A percentile compares a stretch with the other conserved stretches of the same genome.
Conservation (phyloP, 148 eudicot genomes). For the Hydrangea macrophylla region DNA sequence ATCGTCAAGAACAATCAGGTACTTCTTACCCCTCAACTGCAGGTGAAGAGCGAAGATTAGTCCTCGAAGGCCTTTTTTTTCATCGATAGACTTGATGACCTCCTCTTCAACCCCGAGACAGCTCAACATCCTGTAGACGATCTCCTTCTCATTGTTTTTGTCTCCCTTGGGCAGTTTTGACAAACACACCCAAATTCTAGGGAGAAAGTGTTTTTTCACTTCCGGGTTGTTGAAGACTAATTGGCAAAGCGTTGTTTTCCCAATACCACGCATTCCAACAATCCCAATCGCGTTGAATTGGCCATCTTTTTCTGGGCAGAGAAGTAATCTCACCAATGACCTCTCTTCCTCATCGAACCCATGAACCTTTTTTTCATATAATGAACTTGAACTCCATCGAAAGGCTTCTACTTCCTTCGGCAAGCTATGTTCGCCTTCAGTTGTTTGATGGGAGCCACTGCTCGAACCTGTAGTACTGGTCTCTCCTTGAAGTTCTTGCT, state of each 20-base stretch:
- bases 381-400: slow-evolving; percentile 21
- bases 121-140: slow-evolving; percentile 25
- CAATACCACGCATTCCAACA: slow-evolving; percentile 30
- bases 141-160: slow-evolving; percentile 8
- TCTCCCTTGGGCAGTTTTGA: slow-evolving; percentile 23
- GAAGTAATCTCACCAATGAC: slow-evolving; percentile 19
- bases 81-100: neutral
- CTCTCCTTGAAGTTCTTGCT: neutral
- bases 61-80: slow-evolving; percentile 2
- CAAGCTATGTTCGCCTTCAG: neutral
- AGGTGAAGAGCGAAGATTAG: slow-evolving; percentile 24
- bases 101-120: slow-evolving; percentile 29
- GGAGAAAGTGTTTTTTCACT: slow-evolving; percentile 18
- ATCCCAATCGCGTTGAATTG: slow-evolving; percentile 19
- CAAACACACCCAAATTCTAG: slow-evolving; percentile 29
- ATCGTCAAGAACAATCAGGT: slow-evolving; percentile 34
- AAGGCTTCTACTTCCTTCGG: neutral
- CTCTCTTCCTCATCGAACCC: slow-evolving; percentile 17
- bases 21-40: slow-evolving; percentile 25
- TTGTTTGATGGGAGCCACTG: no score
- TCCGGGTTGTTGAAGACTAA: slow-evolving; percentile 11
- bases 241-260: slow-evolving; percentile 33
- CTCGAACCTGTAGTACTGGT: no score
- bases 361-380: slow-evolving; percentile 3
- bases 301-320: neutral